Evolutionary conservation across 1,139 yeast species (phyloP).

Genomic region (Yamadazyma kanchanaburiensis): DNA sequence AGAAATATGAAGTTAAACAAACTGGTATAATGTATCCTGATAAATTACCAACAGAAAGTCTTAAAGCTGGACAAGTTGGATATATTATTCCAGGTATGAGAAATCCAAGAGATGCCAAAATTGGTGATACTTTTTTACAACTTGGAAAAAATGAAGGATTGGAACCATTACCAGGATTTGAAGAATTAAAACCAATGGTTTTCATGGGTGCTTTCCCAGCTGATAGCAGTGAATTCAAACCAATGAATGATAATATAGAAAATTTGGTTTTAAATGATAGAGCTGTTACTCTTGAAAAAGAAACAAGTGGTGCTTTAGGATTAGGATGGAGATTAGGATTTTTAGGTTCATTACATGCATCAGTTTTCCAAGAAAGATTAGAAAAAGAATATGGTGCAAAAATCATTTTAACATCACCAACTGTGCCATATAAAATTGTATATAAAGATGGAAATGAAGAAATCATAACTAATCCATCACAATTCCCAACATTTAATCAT

Average conservation of each 20-base stretch:
- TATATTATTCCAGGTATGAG: slow-evolving; percentile 93
- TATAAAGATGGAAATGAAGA: slow-evolving; percentile 62
- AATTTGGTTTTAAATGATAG: slow-evolving; percentile 88
- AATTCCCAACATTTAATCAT: slow-evolving; percentile 62
- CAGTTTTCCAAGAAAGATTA: slow-evolving; percentile 86
- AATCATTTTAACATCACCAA: slow-evolving; percentile 89
- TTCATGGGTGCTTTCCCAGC: slow-evolving; percentile 98
- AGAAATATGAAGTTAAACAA: slow-evolving; percentile 82
- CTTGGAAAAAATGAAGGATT: slow-evolving; percentile 59
- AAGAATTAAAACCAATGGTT: slow-evolving; percentile 97
- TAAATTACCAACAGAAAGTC: slow-evolving; percentile 54
- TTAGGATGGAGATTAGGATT: slow-evolving; percentile 98
- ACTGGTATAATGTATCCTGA: slow-evolving; percentile 97
- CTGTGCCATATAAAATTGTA: slow-evolving; percentile 83
- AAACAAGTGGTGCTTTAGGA: slow-evolving; percentile 91
- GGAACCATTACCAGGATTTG: slow-evolving; percentile 88
- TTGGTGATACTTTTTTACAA: slow-evolving; percentile 87
- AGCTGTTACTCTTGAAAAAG: slow-evolving; percentile 84
- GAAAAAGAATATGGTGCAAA: slow-evolving; percentile 94
- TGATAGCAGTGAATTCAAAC: slow-evolving; percentile 87
- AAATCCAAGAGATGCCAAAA: slow-evolving; percentile 77
- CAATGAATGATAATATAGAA: slow-evolving; percentile 84
- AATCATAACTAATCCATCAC: slow-evolving; percentile 84
- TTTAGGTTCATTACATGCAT: slow-evolving; percentile 90
- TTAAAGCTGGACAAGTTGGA: slow-evolving; percentile 92